phyloP scores from a whole-genome alignment of 176 grass and related monocot genomes.

The Triticum aestivum region DNA sequence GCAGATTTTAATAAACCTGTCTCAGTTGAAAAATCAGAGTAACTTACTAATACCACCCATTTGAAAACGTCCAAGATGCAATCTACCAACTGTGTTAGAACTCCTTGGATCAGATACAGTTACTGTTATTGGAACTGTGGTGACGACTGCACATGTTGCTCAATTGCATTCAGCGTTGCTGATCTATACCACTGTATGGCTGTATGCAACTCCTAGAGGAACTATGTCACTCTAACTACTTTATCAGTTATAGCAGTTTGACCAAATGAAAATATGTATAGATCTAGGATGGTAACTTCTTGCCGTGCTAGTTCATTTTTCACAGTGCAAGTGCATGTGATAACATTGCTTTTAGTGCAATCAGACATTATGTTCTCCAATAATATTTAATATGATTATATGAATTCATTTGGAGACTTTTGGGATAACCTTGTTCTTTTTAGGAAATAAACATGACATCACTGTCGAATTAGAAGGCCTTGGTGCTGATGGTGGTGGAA shows the following conservation, averaged over 20 bases:
- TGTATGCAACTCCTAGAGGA: neutral
- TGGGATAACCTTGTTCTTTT: conserved; percentile 28
- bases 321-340: neutral
- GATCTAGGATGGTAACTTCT: neutral
- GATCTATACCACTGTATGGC: neutral
- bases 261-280: neutral
- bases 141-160: conserved; percentile 1
- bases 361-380: neutral
- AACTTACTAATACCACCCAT: neutral
- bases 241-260: no score
- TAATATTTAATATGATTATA: conserved; percentile 13
- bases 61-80: conserved; percentile 25
- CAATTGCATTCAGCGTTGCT: conserved; percentile 1
- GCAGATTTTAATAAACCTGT: neutral
- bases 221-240: neutral
- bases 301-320: conserved; percentile 3
- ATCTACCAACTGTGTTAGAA: neutral
- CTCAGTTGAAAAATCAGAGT: no score
- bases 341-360: neutral
- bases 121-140: neutral
- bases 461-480: conserved; percentile 68
- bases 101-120: neutral
- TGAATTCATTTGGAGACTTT: conserved; percentile 6
- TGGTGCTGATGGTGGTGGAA: conserved; percentile 73
- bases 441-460: conserved; percentile 75